Evolutionary conservation across 176 grass and related monocot species (phyloP).

Genomic region (Carex parvula): DNA sequence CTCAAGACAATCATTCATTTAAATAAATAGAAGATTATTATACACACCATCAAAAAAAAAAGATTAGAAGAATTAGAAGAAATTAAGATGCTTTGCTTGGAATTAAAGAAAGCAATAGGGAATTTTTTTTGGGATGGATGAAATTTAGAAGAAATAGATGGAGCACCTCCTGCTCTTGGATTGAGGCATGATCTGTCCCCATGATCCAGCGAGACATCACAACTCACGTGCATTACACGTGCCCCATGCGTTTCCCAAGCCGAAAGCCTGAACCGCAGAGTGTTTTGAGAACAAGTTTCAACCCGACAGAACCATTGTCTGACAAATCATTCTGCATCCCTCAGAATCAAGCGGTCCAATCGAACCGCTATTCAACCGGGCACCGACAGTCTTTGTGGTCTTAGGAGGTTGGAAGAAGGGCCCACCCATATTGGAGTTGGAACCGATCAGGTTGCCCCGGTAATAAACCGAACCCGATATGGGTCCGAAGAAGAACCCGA

Average conservation of each 20-base stretch:
- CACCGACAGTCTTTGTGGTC: constrained; percentile 37
- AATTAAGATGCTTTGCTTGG: not conserved
- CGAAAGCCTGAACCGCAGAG: constrained; percentile 48
- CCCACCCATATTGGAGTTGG: constrained; percentile 19
- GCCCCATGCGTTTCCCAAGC: constrained; percentile 50
- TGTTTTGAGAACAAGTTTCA: constrained; percentile 51
- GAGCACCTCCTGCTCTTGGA: constrained; percentile 49
- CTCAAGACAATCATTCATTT: not conserved
- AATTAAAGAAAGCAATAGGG: constrained; percentile 1
- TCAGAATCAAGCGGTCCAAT: constrained; percentile 6
- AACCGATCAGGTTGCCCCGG: constrained; percentile 38
- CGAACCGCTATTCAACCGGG: constrained; percentile 22
- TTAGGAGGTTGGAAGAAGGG: constrained; percentile 56
- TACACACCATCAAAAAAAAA: not conserved
- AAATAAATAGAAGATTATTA: not conserved
- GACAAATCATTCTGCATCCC: constrained; percentile 30
- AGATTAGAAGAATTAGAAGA: no score
- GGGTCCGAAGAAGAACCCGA: constrained; percentile 59
- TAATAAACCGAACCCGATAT: constrained; percentile 48
- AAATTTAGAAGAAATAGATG: constrained; percentile 57
- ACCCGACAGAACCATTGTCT: constrained; percentile 18
- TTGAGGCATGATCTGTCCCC: constrained; percentile 40
- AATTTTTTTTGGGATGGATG: not conserved
- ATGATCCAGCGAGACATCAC: constrained; percentile 51
- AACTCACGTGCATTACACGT: constrained; percentile 55